Evolutionary conservation across 2,329 filamentous ascomycete species (phyloP).

Genomic region (Cladorrhinum sp.): DNA sequence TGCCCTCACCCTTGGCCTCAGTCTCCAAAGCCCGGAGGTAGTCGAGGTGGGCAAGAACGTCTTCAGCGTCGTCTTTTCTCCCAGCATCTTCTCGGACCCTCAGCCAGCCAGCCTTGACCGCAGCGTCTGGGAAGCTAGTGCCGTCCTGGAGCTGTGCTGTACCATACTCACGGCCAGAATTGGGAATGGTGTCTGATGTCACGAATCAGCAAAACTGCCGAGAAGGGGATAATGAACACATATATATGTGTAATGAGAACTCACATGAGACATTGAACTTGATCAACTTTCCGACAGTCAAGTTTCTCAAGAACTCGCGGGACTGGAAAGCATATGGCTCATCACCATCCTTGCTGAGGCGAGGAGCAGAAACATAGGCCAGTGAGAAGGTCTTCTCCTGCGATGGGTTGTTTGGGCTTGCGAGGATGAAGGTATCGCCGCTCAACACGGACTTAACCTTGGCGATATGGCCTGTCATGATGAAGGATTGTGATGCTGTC

Average conservation of each 20-base stretch:
- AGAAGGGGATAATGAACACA: neutral
- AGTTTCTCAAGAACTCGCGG: conserved; percentile 82
- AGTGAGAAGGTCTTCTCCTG: conserved; percentile 85
- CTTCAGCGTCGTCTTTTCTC: conserved; percentile 82
- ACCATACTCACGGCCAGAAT: conserved; percentile 84
- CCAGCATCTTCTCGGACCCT: conserved; percentile 94
- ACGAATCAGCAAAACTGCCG: neutral
- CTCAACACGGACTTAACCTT: conserved; percentile 93
- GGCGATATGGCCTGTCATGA: conserved; percentile 49
- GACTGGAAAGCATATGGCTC: conserved; percentile 93
- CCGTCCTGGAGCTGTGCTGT: conserved; percentile 74
- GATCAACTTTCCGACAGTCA: conserved; percentile 81
- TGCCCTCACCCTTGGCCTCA: conserved; percentile 72
- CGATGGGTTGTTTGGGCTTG: conserved; percentile 74
- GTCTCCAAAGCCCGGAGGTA: conserved; percentile 74
- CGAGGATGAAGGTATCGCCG: conserved; percentile 85
- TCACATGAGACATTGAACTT: conserved; percentile 73
- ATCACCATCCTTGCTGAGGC: conserved; percentile 83
- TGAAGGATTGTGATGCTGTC: neutral
- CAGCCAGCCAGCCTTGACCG: conserved; percentile 85
- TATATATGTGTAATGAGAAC: conserved; percentile 8
- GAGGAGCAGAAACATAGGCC: conserved; percentile 87
- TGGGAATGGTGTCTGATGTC: conserved; percentile 69
- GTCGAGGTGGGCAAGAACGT: conserved; percentile 68
- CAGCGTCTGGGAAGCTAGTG: conserved; percentile 72